Evolutionary conservation across 2,329 filamentous ascomycete species (phyloP), one percentile per base, ranked within the genome.

Genomic region (Alternaria ethzedia): DNA sequence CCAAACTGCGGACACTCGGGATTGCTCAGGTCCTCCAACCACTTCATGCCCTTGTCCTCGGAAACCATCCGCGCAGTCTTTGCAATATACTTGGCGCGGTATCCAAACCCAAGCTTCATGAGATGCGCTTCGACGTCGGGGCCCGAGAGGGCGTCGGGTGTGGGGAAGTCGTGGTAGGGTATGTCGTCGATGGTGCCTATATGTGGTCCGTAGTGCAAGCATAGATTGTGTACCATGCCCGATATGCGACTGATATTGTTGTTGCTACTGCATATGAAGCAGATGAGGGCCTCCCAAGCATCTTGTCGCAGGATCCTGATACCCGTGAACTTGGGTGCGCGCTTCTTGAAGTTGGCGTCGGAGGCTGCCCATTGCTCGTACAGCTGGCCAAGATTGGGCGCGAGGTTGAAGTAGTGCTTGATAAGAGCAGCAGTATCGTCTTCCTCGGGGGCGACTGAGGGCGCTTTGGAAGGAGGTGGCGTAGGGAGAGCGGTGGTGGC

Each of bases 261-360:
- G 82, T 99, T 99, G 81, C 94, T 97, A 81, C 94, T 97, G 85
- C 96, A 99, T 68, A 99, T 99, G 80, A 99, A 99, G 60, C 91
- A 90, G 23, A 99, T 85, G 21, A 99, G 84, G 1, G 96, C 90
- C 80, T 99, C 96, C 96, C 96, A 99, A 1, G 95, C 90, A 83
- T 97, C 94, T 82, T 99, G 96, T 72, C 91, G 92, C 47, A 99
- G 83, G 69, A 99, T 97, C 21, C 96, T 90, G 59, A 99, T 91
- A 12, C 96, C 96, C 0, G 91, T 90, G 78, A 99, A 99, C 59
- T 90, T 89, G 0, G 92, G 90, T 0, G 96, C 95, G 70, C 92
- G 93, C 75, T 90, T 91, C 72, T 90, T 91, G 81, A 99, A 99
- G 79, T 98, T 97, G 25, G 90, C 81, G 76, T 99, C 96, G 4